These are phyloP conservation scores for Castanea sativa DNA, from an alignment of 306 rosid genomes.

Conservation along the genomic window DNA sequence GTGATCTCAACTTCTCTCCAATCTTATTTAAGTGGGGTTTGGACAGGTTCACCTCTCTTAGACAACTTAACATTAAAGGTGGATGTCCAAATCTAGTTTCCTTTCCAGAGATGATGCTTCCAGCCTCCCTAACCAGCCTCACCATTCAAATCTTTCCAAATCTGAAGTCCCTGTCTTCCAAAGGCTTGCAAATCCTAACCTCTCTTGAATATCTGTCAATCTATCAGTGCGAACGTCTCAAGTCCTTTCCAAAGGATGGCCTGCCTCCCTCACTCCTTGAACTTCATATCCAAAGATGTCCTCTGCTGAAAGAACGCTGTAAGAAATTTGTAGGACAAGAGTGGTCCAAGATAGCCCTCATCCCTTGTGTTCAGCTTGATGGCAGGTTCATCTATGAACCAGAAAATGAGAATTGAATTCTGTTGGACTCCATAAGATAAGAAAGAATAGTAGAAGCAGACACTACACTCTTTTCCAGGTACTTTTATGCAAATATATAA, in stretches of 20 bases:
- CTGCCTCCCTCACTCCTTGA: neutral
- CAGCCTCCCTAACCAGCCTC: conserved; percentile 8
- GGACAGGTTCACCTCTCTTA: conserved; percentile 21
- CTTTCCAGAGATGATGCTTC: conserved; percentile 17
- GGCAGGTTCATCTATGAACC: conserved; percentile 1
- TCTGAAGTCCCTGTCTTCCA: conserved; percentile 1
- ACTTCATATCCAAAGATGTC: accelerated
- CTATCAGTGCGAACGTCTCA: neutral
- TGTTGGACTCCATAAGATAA: too few species aligned
- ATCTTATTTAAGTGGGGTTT: conserved; percentile 9
- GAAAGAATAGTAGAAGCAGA: too few species aligned
- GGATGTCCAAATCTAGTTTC: neutral
- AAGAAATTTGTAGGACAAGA: neutral
- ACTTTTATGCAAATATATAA: too few species aligned
- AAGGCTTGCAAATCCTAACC: conserved; percentile 18
- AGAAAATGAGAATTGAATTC: too few species aligned
- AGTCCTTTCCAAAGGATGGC: neutral
- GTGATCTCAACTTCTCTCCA: neutral
- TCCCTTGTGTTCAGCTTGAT: neutral
- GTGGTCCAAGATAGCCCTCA: conserved; percentile 12
- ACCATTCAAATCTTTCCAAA: neutral
- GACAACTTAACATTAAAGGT: neutral
- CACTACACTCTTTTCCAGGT: too few species aligned
- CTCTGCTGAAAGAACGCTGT: conserved; percentile 3
- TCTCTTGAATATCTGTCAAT: conserved; percentile 9